Base-by-base conservation (phyloP, 768 basidiomycete species). In the Podaxis mareebaensis region DNA sequence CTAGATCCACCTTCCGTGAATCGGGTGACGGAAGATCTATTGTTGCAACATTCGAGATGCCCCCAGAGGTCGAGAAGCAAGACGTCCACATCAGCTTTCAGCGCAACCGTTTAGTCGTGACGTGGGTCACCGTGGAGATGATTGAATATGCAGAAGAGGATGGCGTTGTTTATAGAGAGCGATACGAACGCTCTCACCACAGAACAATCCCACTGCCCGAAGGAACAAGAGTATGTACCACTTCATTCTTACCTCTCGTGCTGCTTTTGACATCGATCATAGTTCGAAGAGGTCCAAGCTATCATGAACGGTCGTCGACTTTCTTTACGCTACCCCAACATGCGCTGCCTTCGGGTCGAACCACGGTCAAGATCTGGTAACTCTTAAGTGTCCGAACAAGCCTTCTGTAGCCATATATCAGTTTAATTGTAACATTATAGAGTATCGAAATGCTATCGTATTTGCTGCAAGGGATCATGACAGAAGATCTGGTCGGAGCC, bases 51-150 rank as follows among this genome's bases (percentile, higher is more conserved):
- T 90, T 91, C 71, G 88, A 91, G 64, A 76, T 92, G 68, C 81
- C 81, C 2, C 72, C 73, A n/a, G 87, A 89, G 30, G 83, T 92
- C 48, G 80, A 79, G 69, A 92, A 91, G 71, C 83, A 90, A 63
- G 85, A 92, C 64, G 83, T 91, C 60, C 90, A 92, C 66, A 86
- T 92, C 69, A 90, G 85, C 70, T 92, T 84, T 67, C 88, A 89
- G 58, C 80, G 81, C 58, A 81, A 83, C 66, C 77, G 83, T 51
- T 76, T 92, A 10, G 78, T 89, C 40, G 79, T 92, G 42, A 88
- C 84, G 17, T 92, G 90, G 90, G 79, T 83, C 63, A 82, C 78
- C 10, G 78, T 84, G 60, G 85, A 83, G 67, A 78, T 85, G 54
- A 76, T 78, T 12, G 90, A 91, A 71, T 82, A 80, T 75, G 81